phyloP scores from a whole-genome alignment of 805 yeast species.

The Tetrapisispora iriomotensis region DNA sequence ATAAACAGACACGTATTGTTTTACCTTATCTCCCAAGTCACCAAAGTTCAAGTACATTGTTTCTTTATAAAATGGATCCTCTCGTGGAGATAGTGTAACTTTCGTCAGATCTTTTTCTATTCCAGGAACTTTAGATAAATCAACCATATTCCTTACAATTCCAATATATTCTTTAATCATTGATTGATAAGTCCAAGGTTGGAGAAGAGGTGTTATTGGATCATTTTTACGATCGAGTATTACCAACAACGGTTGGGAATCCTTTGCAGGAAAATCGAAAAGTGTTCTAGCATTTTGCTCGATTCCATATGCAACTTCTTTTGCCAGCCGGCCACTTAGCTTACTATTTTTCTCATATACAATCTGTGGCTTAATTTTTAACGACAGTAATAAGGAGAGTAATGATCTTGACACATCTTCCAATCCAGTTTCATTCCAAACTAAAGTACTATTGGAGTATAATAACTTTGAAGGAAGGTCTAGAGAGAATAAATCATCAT shows the following conservation, averaged over 20 bases:
- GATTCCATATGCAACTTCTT: conserved; percentile 50
- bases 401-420: conserved; percentile 17
- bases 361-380: conserved; percentile 69
- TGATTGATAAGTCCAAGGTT: conserved; percentile 97
- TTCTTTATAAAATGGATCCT: conserved; percentile 68
- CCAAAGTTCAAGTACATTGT: conserved; percentile 89
- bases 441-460: conserved; percentile 17
- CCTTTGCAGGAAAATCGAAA: conserved; percentile 57
- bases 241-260: conserved; percentile 63
- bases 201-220: conserved; percentile 83
- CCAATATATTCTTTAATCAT: conserved; percentile 93
- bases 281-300: conserved; percentile 45
- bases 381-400: conserved; percentile 38
- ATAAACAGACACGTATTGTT: conserved; percentile 73
- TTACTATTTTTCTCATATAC: conserved; percentile 65
- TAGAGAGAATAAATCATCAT: conserved; percentile 54
- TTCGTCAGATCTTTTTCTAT: conserved; percentile 50
- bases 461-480: conserved; percentile 20
- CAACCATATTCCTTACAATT: conserved; percentile 71
- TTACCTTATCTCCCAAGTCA: conserved; percentile 81
- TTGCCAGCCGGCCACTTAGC: conserved; percentile 57
- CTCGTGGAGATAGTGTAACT: conserved; percentile 55
- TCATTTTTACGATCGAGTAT: conserved; percentile 79
- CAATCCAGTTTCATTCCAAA: conserved; percentile 23
- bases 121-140: conserved; percentile 46